Base-by-base conservation (phyloP, 2,329 filamentous ascomycete genomes). In the Ceratocystis lukuohia region DNA sequence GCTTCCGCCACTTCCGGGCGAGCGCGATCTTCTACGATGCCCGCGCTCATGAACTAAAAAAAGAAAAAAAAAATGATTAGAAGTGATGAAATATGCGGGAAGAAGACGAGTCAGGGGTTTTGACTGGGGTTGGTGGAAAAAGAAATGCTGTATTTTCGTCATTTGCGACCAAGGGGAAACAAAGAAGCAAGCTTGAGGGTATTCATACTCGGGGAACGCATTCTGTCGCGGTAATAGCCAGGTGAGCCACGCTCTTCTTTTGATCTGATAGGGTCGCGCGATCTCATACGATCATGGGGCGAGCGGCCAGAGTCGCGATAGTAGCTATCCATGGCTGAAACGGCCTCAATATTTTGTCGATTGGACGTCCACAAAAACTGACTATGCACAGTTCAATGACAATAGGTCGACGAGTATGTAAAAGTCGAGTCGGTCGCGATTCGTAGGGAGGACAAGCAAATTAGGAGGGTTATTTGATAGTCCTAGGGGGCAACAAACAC, bases 121-220 rank as follows among this genome's bases (percentile, higher is more conserved):
- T 37, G 17, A 22, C n/a, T 20, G 3, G n/a, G 8, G n/a, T 8
- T 50, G 7, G 46, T 22, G 7, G 15, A 7, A 45, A 28, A 63
- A 6, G 7, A 5, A 41, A 45, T 25, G 48, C 8, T n/a, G 17
- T 3, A 63, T 63, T 28, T 22, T 20, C 15, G 7, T 50, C 0
- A 17, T 6, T 33, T 17, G 28, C 37, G 33, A 57, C n/a, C 12
- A 41, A 53, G 53, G 44, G 20, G 41, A 22, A 30, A 66, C 15
- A 50, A 62, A 53, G 57, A 62, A 45, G 30, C 45, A 25, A 46
- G 20, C n/a, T 25, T 17, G 15, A 30, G 22, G 15, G 10, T 17
- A 62, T 69, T 82, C 85, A 74, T 80, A 89, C 87, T 86, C 74
- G 87, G 87, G 71, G 87, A 89, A 74, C 87, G 82, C 68, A 82